These are phyloP conservation scores for Lachancea dasiensis DNA, from an alignment of 805 yeast genomes.

Conservation along the genomic window DNA sequence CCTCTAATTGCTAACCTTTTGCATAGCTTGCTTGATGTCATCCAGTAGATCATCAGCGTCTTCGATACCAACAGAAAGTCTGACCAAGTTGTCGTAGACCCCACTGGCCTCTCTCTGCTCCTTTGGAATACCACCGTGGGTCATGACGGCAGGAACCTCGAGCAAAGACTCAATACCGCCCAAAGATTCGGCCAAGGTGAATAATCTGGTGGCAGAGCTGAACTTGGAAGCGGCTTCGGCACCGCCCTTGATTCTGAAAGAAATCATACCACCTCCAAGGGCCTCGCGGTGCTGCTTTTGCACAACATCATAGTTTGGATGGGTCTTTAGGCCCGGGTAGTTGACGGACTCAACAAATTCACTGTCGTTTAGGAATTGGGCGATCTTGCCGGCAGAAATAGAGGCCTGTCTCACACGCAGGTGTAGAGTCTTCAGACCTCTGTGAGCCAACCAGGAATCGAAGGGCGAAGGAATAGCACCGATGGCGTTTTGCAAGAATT, in stretches of 20 bases:
- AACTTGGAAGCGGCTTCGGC: conserved; percentile 68
- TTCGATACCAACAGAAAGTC: conserved; percentile 85
- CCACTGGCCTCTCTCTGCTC: conserved; percentile 74
- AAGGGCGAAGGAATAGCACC: conserved; percentile 89
- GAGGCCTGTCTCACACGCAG: conserved; percentile 71
- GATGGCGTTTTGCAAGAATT: conserved; percentile 79
- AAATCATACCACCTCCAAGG: conserved; percentile 88
- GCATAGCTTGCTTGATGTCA: conserved; percentile 66
- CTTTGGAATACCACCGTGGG: conserved; percentile 84
- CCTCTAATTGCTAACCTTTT: conserved; percentile 27
- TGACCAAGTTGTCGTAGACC: conserved; percentile 72
- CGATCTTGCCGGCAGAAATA: conserved; percentile 57
- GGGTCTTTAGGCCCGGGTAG: conserved; percentile 76
- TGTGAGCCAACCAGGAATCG: conserved; percentile 88
- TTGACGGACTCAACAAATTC: conserved; percentile 59
- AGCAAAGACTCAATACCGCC: conserved; percentile 85
- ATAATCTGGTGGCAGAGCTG: conserved; percentile 66
- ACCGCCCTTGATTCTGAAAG: conserved; percentile 82
- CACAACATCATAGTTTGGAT: conserved; percentile 58
- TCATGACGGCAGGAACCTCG: conserved; percentile 88
- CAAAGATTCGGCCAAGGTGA: conserved; percentile 82
- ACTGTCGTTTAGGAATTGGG: conserved; percentile 50
- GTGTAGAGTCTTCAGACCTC: conserved; percentile 84
- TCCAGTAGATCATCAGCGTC: conserved; percentile 68
- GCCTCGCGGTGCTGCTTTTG: conserved; percentile 72